Percentiles rank a stretch among this genome's conserved stretches.
phyloP scores from a whole-genome alignment of 371 early-diverging fungal species.

The Fennellomyces sp. region DNA sequence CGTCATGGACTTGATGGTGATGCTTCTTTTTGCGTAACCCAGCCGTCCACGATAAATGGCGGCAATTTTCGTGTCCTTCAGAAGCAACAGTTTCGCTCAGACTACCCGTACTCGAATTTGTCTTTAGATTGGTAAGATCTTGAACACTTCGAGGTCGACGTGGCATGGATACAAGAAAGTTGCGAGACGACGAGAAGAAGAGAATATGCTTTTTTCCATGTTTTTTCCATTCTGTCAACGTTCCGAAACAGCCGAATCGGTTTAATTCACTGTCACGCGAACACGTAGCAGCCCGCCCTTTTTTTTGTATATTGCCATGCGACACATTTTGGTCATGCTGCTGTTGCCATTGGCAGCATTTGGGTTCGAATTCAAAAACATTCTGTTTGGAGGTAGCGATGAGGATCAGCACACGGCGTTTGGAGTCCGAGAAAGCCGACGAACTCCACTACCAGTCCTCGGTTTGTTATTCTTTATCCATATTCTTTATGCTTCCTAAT shows the following conservation, averaged over 20 bases:
- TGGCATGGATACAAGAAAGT: neutral
- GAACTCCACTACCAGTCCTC: neutral
- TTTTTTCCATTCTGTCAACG: too few species aligned
- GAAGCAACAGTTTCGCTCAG: too few species aligned
- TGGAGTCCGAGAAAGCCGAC: neutral
- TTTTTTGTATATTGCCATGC: too few species aligned
- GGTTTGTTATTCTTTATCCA: too few species aligned
- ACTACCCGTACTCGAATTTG: neutral
- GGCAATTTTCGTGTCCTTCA: too few species aligned
- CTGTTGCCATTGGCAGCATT: neutral
- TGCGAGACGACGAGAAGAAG: neutral
- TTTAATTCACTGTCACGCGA: too few species aligned
- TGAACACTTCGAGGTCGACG: neutral
- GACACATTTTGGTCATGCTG: too few species aligned
- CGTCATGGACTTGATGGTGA: slow-evolving; percentile 41
- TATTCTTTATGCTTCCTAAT: too few species aligned
- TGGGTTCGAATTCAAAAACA: slow-evolving; percentile 19
- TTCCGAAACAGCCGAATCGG: too few species aligned
- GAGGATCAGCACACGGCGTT: neutral
- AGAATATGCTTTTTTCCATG: too few species aligned
- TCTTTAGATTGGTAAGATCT: neutral
- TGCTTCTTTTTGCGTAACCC: slow-evolving; percentile 28
- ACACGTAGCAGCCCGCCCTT: too few species aligned
- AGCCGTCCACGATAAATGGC: neutral
- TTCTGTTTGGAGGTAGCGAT: slow-evolving; percentile 10